Evolutionary conservation across 257 asterid species (phyloP), one percentile per base, ranked within the genome.

Genomic region (Solanum peruvianum): DNA sequence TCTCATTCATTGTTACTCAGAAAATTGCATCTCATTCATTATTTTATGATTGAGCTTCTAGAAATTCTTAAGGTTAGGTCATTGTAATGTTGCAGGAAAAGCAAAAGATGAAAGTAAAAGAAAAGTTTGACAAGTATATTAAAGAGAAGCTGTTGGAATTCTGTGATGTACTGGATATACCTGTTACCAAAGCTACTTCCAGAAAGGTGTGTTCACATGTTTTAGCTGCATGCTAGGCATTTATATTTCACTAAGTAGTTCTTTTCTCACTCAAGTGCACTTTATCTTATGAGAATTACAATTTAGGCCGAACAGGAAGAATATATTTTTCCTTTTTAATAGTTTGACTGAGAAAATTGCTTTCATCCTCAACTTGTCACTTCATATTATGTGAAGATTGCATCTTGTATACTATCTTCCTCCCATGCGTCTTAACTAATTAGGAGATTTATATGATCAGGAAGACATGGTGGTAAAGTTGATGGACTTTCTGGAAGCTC

Each of bases 71-170:
- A 87, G 69, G 44, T 85, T 23, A 58, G 70, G 42, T 84, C 25
- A 44, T 45, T 60, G 85, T 27, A 62, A 81, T 49, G 25, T 88
- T 69, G 89, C 93, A 97, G 99, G 99, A 95, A 90, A 97, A 95
- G 91, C 99, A 95, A 84, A 93, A 87, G 93, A 42, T 67, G 42
- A 95, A 91, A 89, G 87, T 96, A 84, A 96, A 91, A 91, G 99
- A 96, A 84, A 97, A 95, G 89, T 85, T 97, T 70, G 99, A 97
- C 94, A 96, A 96, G 93, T 92, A 87, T 82, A 92, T 93, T 7
- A 97, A 97, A 86, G 99, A 97, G 89, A 97, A 94, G 93, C 93
- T 97, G 86, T 80, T 91, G 44, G 99, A 95, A 89, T 88, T 94
- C 87, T 97, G 98, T 56, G 98, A 97, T 87, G 89, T 96, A 82